Conservation (phyloP, 148 eudicot genomes). For the Spergularia bocconei region DNA sequence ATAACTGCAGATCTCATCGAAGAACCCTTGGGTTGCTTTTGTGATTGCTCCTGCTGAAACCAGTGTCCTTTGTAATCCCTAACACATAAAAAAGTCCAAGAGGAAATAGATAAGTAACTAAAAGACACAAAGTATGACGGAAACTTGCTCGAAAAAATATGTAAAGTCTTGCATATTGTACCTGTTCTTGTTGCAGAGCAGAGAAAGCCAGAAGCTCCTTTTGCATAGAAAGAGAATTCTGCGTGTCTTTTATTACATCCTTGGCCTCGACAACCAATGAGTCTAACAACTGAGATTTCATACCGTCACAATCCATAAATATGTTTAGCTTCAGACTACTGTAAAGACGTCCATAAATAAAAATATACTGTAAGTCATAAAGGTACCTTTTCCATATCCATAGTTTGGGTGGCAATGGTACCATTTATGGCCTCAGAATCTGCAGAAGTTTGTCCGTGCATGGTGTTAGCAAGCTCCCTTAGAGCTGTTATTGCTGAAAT, state of each 20-base stretch:
- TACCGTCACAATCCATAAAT: neutral
- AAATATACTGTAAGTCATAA: neutral
- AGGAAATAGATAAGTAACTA: neutral
- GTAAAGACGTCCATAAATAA: neutral
- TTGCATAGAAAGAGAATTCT: constrained; percentile 54
- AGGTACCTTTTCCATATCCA: constrained; percentile 58
- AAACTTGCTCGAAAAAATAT: neutral
- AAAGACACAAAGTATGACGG: neutral
- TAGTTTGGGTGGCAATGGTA: constrained; percentile 40
- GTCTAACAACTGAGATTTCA: constrained; percentile 47
- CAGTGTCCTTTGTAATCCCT: constrained; percentile 65
- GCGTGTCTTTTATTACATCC: constrained; percentile 45
- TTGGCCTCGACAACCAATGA: constrained; percentile 53
- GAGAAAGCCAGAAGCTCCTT: constrained; percentile 49
- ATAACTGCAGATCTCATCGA: constrained; percentile 48
- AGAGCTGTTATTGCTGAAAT: constrained; percentile 43
- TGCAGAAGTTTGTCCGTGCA: constrained; percentile 47
- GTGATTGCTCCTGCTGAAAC: constrained; percentile 60
- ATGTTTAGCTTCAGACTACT: neutral
- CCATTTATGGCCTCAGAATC: constrained; percentile 55
- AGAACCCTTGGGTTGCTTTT: constrained; percentile 54
- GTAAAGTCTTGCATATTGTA: constrained; percentile 14
- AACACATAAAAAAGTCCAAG: constrained; percentile 11
- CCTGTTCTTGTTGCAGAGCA: constrained; percentile 77
- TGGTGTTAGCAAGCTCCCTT: constrained; percentile 42